phyloP scores from a whole-genome alignment of 306 rosid genomes.

The Prunus mume region DNA sequence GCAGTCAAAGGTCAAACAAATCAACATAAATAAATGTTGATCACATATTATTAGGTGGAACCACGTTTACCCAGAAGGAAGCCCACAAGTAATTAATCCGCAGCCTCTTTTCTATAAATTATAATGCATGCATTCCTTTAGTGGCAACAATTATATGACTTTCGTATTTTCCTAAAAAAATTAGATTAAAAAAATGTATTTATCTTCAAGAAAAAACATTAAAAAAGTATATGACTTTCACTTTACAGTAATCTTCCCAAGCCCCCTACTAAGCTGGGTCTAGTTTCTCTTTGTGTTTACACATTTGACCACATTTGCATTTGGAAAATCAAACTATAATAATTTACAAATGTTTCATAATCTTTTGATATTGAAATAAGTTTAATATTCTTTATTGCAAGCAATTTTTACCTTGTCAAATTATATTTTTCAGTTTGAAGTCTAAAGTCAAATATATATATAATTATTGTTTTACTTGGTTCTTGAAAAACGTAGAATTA shows the following conservation, averaged over 20 bases:
- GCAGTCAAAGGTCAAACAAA: conserved; percentile 23
- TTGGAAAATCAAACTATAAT: conserved; percentile 13
- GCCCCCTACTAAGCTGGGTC: not conserved
- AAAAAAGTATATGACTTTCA: not conserved
- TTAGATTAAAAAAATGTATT: too few relatives aligned
- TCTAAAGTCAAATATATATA: not conserved
- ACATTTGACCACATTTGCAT: conserved; percentile 5
- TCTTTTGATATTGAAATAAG: not conserved
- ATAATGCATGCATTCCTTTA: not conserved
- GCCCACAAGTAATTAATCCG: not conserved
- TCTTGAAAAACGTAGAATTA: not conserved
- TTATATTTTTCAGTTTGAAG: not conserved
- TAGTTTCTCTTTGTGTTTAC: not conserved
- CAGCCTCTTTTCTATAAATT: not conserved
- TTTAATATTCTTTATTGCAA: not conserved
- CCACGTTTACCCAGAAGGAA: conserved; percentile 33
- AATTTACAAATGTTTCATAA: not conserved
- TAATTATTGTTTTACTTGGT: not conserved
- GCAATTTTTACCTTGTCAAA: conserved; percentile 5
- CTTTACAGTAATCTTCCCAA: not conserved
- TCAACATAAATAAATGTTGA: conserved; percentile 4
- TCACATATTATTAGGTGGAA: conserved; percentile 26
- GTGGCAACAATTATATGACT: not conserved
- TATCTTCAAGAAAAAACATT: too few relatives aligned
- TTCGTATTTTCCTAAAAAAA: not conserved